Conservation (phyloP, 139 green algal species). For the Coccomyxa sp. region DNA sequence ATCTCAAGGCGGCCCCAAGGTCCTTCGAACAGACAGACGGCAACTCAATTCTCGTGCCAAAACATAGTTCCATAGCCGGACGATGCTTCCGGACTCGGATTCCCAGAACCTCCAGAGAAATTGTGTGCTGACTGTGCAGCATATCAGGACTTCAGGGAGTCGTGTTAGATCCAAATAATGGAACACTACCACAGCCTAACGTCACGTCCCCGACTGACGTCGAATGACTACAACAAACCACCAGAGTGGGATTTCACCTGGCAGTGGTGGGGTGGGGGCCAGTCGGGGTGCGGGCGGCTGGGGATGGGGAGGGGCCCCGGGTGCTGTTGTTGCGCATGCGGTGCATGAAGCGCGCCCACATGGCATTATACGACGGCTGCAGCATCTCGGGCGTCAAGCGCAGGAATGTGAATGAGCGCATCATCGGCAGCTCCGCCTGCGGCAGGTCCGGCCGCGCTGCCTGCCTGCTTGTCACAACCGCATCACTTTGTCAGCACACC, state of each 20-base stretch:
- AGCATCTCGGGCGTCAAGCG: constrained; percentile 72
- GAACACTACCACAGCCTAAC: not conserved
- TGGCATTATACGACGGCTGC: constrained; percentile 39
- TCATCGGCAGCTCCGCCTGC: constrained; percentile 46
- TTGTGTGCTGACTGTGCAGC: not conserved
- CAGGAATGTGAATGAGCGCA: constrained; percentile 83
- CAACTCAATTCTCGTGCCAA: too few relatives aligned
- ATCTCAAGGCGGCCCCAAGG: too few relatives aligned
- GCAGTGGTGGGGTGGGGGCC: not conserved
- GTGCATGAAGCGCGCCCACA: constrained; percentile 64
- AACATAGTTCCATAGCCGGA: too few relatives aligned
- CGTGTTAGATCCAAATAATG: not conserved
- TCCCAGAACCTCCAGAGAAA: too few relatives aligned
- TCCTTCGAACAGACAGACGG: too few relatives aligned
- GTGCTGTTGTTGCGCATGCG: constrained; percentile 23
- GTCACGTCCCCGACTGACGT: not conserved
- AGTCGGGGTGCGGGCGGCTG: not conserved
- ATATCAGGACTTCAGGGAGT: not conserved
- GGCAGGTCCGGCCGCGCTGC: not conserved
- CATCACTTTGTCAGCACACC: not conserved
- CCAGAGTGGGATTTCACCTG: not conserved
- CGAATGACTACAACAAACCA: not conserved
- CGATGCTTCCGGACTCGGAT: too few relatives aligned
- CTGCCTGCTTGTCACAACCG: not conserved
- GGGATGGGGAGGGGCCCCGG: not conserved